Evolutionary conservation across 129 eudicot species (phyloP).

Genomic region (Tagetes patula): DNA sequence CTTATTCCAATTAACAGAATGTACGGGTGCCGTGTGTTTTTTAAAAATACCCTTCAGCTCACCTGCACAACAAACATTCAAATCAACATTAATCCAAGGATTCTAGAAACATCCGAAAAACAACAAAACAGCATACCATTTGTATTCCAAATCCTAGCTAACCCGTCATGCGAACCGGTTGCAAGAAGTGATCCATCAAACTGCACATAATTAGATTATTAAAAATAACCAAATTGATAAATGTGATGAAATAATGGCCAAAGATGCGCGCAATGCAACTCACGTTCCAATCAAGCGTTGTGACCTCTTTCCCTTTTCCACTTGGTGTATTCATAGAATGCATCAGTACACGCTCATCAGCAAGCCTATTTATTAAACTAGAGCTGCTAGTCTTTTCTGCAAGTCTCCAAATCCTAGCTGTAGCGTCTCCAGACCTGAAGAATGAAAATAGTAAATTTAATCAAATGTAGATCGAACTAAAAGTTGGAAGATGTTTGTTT

Average conservation of each 20-base stretch:
- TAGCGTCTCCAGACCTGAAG: constrained; percentile 59
- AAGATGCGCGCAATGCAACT: constrained; percentile 23
- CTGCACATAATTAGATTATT: constrained; percentile 33
- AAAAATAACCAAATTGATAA: constrained; percentile 3
- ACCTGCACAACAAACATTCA: constrained; percentile 37
- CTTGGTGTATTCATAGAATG: constrained; percentile 39
- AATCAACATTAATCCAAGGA: constrained; percentile 10
- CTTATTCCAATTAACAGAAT: constrained; percentile 58
- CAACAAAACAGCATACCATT: constrained; percentile 38
- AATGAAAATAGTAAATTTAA: background rate
- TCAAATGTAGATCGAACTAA: background rate
- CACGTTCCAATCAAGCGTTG: constrained; percentile 69
- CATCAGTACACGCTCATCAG: constrained; percentile 34
- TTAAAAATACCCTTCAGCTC: constrained; percentile 43
- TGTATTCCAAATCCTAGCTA: constrained; percentile 59
- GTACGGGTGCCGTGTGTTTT: constrained; percentile 45
- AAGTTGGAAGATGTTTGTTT: too few species aligned
- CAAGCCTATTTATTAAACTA: constrained; percentile 20
- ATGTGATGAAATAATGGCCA: background rate
- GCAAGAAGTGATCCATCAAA: constrained; percentile 67
- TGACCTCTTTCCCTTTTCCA: constrained; percentile 39
- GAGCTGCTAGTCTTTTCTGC: constrained; percentile 25
- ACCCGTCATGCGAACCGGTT: constrained; percentile 57
- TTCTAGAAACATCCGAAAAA: background rate
- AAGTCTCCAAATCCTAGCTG: constrained; percentile 64